These are phyloP conservation scores for Nicotiana obtusifolia DNA, from an alignment of 257 asterid species.

Conservation along the genomic window DNA sequence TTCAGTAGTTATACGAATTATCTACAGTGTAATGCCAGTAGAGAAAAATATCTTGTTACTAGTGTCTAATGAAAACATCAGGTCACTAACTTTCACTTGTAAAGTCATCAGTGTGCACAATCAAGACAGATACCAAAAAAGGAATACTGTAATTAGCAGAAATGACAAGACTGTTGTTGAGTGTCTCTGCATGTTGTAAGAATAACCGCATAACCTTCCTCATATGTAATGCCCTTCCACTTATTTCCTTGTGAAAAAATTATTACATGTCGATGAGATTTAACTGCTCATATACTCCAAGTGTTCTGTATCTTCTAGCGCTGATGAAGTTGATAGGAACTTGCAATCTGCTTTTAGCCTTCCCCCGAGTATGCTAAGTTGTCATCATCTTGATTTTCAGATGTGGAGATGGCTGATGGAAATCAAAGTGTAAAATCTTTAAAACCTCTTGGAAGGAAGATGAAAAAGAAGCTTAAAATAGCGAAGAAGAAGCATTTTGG, in stretches of 20 bases:
- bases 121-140: neutral
- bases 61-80: neutral
- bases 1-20: neutral
- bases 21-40: neutral
- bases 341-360: neutral
- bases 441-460: constrained; percentile 79
- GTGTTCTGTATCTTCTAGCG: neutral
- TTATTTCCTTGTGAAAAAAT: neutral
- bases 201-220: neutral
- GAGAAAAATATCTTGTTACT: neutral
- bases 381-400: constrained; percentile 28
- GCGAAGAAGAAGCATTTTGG: constrained; percentile 52
- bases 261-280: neutral
- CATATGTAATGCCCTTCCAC: neutral
- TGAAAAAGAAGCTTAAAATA: constrained; percentile 74
- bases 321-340: neutral
- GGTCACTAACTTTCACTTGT: neutral
- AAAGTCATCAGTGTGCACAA: neutral
- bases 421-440: constrained; percentile 30
- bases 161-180: neutral
- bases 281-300: neutral
- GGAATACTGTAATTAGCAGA: neutral
- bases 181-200: neutral
- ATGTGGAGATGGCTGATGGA: constrained; percentile 49
- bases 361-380: neutral